A percentile compares a stretch with the other conserved stretches of the same genome.
Conservation (phyloP, 2,329 filamentous ascomycete species). For the Lecanicillium sp. region DNA sequence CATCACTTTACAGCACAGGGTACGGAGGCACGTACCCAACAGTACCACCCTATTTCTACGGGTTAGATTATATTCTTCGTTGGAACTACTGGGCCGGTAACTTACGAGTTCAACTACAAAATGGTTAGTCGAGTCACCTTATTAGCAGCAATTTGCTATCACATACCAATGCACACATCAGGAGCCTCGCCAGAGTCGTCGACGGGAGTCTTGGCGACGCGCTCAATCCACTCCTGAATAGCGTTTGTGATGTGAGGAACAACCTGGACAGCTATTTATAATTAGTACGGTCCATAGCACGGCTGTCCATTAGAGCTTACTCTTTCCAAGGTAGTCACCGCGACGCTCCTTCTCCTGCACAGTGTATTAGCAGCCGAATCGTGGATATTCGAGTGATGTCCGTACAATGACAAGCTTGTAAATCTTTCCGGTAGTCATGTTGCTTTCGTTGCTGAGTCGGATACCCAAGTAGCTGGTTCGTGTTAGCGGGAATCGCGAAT, state of each 20-base stretch:
- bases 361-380: conserved; percentile 8
- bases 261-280: conserved; percentile 8
- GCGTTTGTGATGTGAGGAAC: conserved; percentile 89
- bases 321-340: conserved; percentile 78
- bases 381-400: neutral
- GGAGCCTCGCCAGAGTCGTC: conserved; percentile 78
- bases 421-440: conserved; percentile 97
- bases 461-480: conserved; percentile 51
- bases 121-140: conserved; percentile 17
- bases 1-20: neutral
- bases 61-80: neutral
- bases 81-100: conserved; percentile 12
- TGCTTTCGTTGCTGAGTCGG: conserved; percentile 77
- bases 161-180: conserved; percentile 83
- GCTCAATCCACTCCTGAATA: conserved; percentile 88
- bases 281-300: neutral
- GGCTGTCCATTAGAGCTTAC: conserved; percentile 16
- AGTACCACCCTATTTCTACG: conserved; percentile 47
- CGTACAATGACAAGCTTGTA: conserved; percentile 79
- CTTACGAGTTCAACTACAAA: conserved; percentile 31
- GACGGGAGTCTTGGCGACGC: conserved; percentile 77
- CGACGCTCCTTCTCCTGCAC: conserved; percentile 50
- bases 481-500: neutral
- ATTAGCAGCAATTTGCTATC: neutral
- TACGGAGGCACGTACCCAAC: conserved; percentile 33